phyloP scores from a whole-genome alignment of 805 yeast genomes.

The Spathaspora sp. region DNA sequence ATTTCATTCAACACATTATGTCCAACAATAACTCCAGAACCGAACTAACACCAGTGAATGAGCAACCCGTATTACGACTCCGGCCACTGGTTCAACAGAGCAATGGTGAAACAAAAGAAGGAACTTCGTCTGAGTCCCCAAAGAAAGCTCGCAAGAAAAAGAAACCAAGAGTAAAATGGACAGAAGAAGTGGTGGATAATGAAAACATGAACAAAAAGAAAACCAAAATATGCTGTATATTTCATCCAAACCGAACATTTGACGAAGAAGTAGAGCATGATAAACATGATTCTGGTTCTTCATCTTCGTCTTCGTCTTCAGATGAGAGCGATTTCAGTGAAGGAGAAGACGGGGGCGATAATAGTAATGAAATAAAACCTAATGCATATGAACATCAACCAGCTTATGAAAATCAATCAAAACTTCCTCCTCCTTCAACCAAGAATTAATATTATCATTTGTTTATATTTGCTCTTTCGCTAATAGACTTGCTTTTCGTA shows the following conservation, averaged over 20 bases:
- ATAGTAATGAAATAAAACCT: constrained; percentile 32
- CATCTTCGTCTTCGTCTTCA: constrained; percentile 18
- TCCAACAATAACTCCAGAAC: background rate
- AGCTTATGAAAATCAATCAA: constrained; percentile 35
- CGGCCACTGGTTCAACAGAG: background rate
- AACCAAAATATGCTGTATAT: constrained; percentile 86
- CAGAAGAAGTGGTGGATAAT: constrained; percentile 83
- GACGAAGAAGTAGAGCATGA: constrained; percentile 9
- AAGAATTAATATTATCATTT: background rate
- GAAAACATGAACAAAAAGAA: constrained; percentile 87
- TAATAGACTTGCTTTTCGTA: background rate
- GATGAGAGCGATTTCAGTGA: constrained; percentile 31
- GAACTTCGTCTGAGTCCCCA: constrained; percentile 5
- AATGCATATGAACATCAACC: constrained; percentile 93
- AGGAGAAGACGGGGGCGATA: constrained; percentile 11
- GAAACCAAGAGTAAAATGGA: constrained; percentile 71
- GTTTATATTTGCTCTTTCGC: background rate
- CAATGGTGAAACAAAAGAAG: constrained; percentile 1
- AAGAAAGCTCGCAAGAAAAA: constrained; percentile 12
- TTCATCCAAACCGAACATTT: constrained; percentile 52
- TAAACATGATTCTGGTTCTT: constrained; percentile 26
- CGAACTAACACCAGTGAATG: background rate
- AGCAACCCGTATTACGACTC: background rate
- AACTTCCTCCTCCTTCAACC: constrained; percentile 1
- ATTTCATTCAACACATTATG: background rate